Percentiles rank a stretch among this genome's conserved stretches.
Evolutionary conservation across 768 basidiomycete genomes (phyloP).

Genomic region (Serendipita sp.): DNA sequence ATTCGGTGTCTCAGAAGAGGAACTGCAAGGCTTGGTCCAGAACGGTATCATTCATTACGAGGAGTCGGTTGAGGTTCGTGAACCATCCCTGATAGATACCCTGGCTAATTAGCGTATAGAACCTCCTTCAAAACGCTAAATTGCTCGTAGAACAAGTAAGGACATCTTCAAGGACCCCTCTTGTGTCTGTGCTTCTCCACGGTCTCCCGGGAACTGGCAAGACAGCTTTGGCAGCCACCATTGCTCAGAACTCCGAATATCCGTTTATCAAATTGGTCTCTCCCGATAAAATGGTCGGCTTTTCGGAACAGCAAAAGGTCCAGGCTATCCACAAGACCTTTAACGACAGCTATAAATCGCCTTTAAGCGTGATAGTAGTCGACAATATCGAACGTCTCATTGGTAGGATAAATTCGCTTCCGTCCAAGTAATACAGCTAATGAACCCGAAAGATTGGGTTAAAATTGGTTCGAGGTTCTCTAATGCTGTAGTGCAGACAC

Average conservation of each 20-base stretch:
- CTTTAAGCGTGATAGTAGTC: slow-evolving; percentile 86
- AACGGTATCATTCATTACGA: slow-evolving; percentile 92
- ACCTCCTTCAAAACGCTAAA: slow-evolving; percentile 69
- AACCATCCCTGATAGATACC: not conserved
- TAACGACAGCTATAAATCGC: slow-evolving; percentile 92
- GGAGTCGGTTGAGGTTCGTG: slow-evolving; percentile 46
- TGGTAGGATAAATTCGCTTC: slow-evolving; percentile 34
- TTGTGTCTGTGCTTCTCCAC: slow-evolving; percentile 79
- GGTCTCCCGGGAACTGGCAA: slow-evolving; percentile 87
- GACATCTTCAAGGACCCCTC: slow-evolving; percentile 73
- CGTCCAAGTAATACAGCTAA: not conserved
- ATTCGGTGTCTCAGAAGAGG: slow-evolving; percentile 95
- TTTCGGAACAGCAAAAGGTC: slow-evolving; percentile 83
- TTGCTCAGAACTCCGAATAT: slow-evolving; percentile 83
- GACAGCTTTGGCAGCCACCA: slow-evolving; percentile 85
- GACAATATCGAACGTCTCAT: slow-evolving; percentile 88
- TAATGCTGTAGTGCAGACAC: slow-evolving; percentile 77
- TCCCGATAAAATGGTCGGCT: slow-evolving; percentile 94
- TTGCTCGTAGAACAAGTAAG: slow-evolving; percentile 90
- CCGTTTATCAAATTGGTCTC: slow-evolving; percentile 97
- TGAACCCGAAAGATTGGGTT: slow-evolving; percentile 61
- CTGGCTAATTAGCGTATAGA: slow-evolving; percentile 27
- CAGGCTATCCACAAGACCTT: slow-evolving; percentile 84
- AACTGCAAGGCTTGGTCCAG: slow-evolving; percentile 80
- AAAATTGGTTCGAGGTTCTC: slow-evolving; percentile 96